phyloP scores from a whole-genome alignment of 441 rosid genomes.

The Gossypium laxum region DNA sequence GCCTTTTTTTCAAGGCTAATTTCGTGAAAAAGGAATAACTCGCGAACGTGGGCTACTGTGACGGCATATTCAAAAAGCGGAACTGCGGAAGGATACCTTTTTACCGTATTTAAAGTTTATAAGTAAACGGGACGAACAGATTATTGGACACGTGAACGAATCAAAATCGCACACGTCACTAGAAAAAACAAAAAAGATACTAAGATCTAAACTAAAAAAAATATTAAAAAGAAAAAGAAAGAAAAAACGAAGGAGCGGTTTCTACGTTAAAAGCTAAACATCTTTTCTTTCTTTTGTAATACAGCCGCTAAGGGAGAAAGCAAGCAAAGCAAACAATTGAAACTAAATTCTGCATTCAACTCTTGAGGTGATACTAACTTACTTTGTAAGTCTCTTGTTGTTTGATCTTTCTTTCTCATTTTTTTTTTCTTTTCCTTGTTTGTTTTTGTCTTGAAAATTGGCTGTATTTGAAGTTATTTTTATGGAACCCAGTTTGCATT shows the following conservation, averaged over 20 bases:
- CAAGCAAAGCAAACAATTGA: not conserved
- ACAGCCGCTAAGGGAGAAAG: constrained; percentile 2
- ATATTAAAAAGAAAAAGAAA: not conserved
- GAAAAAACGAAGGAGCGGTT: constrained; percentile 21
- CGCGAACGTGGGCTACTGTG: not conserved
- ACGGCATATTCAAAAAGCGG: not conserved
- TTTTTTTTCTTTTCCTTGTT: not conserved
- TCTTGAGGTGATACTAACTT: not conserved
- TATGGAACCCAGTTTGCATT: not conserved
- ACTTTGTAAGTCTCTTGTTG: not conserved
- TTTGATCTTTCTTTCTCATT: not conserved
- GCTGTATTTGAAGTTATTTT: not conserved
- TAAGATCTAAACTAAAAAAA: not conserved
- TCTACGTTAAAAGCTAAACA: constrained; percentile 25
- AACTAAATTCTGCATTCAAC: not conserved
- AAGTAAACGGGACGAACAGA: constrained; percentile 16
- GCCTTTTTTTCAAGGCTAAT: not conserved
- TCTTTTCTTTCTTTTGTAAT: constrained; percentile 19
- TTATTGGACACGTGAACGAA: not conserved
- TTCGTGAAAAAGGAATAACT: not conserved
- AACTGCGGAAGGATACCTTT: constrained; percentile 2
- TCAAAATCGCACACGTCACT: not conserved
- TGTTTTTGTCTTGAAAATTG: not conserved
- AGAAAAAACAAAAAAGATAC: not conserved
- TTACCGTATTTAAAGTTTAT: not conserved